Evolutionary conservation across 257 asterid genomes (phyloP), one percentile per base, ranked within the genome.

Genomic region (Avicennia marina): DNA sequence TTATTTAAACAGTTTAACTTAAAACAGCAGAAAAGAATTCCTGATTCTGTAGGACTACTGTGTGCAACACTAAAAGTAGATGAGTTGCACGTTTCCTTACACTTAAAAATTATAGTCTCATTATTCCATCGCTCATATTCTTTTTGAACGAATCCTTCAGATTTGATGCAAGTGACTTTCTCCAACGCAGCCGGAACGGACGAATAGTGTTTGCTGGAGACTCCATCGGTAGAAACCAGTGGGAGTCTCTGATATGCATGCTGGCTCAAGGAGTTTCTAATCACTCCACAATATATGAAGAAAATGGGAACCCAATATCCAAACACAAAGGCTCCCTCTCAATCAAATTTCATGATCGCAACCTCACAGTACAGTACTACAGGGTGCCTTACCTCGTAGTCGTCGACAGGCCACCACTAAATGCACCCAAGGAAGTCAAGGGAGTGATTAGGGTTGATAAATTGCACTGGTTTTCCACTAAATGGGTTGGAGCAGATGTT

Each of bases 191-290:
- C 49, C 68, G 72, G 7, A 73, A 81, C 41, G 72, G 86, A 0
- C 73, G 97, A 20, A 68, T 93, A 33, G 90, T 93, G 40, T 89
- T 89, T 13, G 95, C 91, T 0, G 99, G 99, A 1, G 99, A 93
- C 67, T 93, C 99, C 44, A 93, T 89, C 2, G 91, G 82, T 24
- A 68, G 99, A 67, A 93, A 93, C 86, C 99, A 93, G 62, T 93
- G 97, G 99, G 99, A 93, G 6, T 93, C 99, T 21, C 63, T 93
- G 50, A 43, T 86, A 48, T 93, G 99, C 85, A 78, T 89, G 96
- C 74, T 89, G 15, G 66, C 87, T 5, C 86, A 72, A 72, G 97
- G 95, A 11, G 89, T 75, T 33, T 58, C 85, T 0, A 84, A 91
- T 56, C 38, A 33, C 4, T 76, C 97, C 41, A 73, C 70, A 18